These are phyloP conservation scores for Starmerella riodocensis DNA, from an alignment of 805 yeast species.

Conservation along the genomic window DNA sequence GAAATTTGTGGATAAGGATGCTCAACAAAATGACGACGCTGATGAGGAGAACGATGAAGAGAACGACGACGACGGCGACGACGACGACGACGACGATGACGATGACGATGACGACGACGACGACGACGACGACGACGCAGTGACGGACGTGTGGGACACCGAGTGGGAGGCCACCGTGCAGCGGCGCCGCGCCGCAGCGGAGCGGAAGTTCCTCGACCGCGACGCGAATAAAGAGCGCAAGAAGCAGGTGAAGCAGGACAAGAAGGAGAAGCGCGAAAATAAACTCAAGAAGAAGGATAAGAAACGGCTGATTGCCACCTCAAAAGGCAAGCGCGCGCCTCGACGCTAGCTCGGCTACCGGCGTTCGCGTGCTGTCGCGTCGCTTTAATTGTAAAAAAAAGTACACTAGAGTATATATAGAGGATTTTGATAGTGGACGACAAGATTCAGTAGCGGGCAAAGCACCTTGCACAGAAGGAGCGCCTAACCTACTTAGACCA, in stretches of 20 bases:
- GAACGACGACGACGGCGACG: slow-evolving; percentile 24
- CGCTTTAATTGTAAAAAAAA: too few relatives aligned
- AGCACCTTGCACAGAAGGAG: too few relatives aligned
- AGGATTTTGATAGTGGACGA: too few relatives aligned
- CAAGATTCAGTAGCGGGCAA: too few relatives aligned
- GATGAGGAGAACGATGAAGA: slow-evolving; percentile 20
- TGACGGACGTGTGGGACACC: slow-evolving; percentile 29
- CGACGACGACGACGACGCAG: slow-evolving; percentile 10
- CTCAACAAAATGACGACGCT: slow-evolving; percentile 11
- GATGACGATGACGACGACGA: slow-evolving; percentile 25
- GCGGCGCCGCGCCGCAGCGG: slow-evolving; percentile 32
- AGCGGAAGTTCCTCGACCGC: slow-evolving; percentile 69
- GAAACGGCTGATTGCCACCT: slow-evolving; percentile 57
- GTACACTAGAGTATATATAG: too few relatives aligned
- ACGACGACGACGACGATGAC: slow-evolving; percentile 18
- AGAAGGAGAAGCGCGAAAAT: slow-evolving; percentile 63
- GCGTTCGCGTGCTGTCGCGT: too few relatives aligned
- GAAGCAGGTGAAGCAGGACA: slow-evolving; percentile 60
- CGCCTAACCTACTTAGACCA: too few relatives aligned
- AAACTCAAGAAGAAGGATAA: slow-evolving; percentile 75
- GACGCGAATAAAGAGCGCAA: slow-evolving; percentile 65
- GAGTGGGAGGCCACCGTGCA: slow-evolving; percentile 32
- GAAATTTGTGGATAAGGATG: too few relatives aligned
- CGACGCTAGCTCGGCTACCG: too few relatives aligned
- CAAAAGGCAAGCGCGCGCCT: slow-evolving; percentile 25